These are phyloP conservation scores for Salvia hispanica DNA, from an alignment of 257 asterid species.

Conservation along the genomic window DNA sequence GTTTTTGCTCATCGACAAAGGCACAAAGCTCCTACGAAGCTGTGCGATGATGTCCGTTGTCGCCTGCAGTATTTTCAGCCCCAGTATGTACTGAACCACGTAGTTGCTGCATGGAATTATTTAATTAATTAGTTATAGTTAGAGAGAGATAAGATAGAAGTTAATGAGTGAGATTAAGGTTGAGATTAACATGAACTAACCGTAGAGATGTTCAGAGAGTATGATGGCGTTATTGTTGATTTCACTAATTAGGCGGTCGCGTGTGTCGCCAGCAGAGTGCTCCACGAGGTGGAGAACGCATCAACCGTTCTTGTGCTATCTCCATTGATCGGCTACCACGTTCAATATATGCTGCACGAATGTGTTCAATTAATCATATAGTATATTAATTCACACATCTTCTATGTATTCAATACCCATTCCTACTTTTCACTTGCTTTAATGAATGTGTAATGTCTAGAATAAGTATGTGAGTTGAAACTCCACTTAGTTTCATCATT, in stretches of 20 bases:
- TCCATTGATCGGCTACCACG: slow-evolving; percentile 49
- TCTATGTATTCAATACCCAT: no score
- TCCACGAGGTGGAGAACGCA: slow-evolving; percentile 54
- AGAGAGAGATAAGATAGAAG: no score
- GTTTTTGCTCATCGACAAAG: slow-evolving; percentile 53
- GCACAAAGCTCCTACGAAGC: slow-evolving; percentile 42
- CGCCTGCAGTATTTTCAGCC: slow-evolving; percentile 19
- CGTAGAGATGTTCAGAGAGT: slow-evolving; percentile 54
- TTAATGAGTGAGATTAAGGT: no score
- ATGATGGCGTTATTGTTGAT: slow-evolving; percentile 41
- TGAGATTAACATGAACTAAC: slow-evolving; percentile 15
- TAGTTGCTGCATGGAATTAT: slow-evolving; percentile 60
- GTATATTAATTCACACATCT: no score
- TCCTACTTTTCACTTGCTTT: no score
- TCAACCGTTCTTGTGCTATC: slow-evolving; percentile 71
- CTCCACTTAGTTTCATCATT: no score
- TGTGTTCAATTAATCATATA: no score
- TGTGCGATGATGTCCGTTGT: slow-evolving; percentile 37
- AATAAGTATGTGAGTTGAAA: no score
- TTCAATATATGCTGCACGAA: slow-evolving; percentile 46
- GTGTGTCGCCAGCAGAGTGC: slow-evolving; percentile 39
- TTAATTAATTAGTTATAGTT: no score
- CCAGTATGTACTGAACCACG: slow-evolving; percentile 59
- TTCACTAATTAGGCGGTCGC: slow-evolving; percentile 45
- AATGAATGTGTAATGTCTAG: no score